Percentiles rank a stretch among this genome's conserved stretches.
These are phyloP conservation scores for Ochetophila trinervis DNA, from an alignment of 306 rosid genomes.

Conservation along the genomic window DNA sequence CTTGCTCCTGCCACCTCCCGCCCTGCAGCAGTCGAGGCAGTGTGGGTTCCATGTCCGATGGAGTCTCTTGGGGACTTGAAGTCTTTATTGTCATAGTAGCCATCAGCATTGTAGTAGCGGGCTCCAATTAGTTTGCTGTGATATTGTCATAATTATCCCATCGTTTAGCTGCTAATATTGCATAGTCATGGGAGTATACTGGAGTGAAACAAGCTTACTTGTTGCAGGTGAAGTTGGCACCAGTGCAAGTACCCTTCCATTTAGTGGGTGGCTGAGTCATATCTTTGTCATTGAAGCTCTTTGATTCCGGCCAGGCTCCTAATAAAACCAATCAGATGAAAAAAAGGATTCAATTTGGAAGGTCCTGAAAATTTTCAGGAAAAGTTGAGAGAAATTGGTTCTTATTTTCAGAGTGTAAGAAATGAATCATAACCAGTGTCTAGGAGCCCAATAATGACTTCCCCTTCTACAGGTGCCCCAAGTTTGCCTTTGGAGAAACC, in stretches of 20 bases:
- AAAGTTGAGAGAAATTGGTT: neutral
- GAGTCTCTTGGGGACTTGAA: constrained; percentile 35
- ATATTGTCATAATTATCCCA: no score
- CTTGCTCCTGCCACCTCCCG: constrained; percentile 23
- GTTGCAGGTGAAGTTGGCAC: constrained; percentile 39
- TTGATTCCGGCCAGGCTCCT: constrained; percentile 45
- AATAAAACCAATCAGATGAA: neutral
- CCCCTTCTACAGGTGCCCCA: constrained; percentile 10
- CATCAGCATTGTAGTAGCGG: constrained; percentile 18
- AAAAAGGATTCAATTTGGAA: neutral
- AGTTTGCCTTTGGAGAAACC: constrained; percentile 14
- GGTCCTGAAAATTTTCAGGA: no score
- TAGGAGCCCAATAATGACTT: constrained; percentile 30
- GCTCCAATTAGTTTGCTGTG: constrained; percentile 38
- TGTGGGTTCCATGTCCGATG: constrained; percentile 31
- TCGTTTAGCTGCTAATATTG: neutral
- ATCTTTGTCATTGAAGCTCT: constrained; percentile 29
- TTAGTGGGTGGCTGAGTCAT: constrained; percentile 29
- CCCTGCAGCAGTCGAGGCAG: constrained; percentile 38
- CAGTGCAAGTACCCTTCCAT: constrained; percentile 40
- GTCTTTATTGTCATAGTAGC: constrained; percentile 3
- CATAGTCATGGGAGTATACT: neutral
- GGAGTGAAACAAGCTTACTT: constrained; percentile 16
- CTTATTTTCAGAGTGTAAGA: neutral
- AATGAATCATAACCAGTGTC: constrained; percentile 21